These are phyloP conservation scores for Boletellus ananiceps DNA, from an alignment of 768 basidiomycete species.

Conservation along the genomic window DNA sequence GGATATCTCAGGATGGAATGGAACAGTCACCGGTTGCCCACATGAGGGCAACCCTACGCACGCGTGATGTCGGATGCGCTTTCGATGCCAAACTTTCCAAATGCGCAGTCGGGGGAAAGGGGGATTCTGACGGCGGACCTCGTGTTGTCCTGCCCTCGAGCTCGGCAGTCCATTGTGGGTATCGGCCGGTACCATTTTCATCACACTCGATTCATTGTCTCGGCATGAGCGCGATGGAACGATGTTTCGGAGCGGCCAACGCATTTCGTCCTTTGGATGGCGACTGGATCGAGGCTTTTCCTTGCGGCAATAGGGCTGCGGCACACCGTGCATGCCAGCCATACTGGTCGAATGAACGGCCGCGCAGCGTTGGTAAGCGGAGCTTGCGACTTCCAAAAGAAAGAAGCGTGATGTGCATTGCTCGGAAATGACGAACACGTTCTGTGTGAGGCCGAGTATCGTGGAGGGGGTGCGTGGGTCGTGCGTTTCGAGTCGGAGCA, in stretches of 20 bases:
- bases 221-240: background rate
- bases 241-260: background rate
- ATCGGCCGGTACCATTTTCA: constrained; percentile 4
- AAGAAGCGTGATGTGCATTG: constrained; percentile 2
- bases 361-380: constrained; percentile 8
- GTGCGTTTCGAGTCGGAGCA: constrained; percentile 28
- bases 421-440: constrained; percentile 25
- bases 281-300: constrained; percentile 5
- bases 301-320: constrained; percentile 1
- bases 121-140: constrained; percentile 7
- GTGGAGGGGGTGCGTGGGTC: constrained; percentile 17
- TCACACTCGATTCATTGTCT: constrained; percentile 5
- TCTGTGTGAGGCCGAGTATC: constrained; percentile 8
- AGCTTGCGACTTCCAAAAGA: background rate
- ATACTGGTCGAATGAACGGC: constrained; percentile 1
- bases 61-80: constrained; percentile 6
- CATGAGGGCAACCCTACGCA: background rate
- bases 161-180: constrained; percentile 3
- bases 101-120: constrained; percentile 12
- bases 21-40: background rate
- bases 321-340: constrained; percentile 7
- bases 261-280: constrained; percentile 2
- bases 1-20: background rate
- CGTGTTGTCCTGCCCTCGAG: constrained; percentile 24
- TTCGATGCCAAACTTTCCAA: constrained; percentile 28